Conservation (phyloP, 192 early-diverging fungal genomes). For the Rhizoclosmatium globosum region DNA sequence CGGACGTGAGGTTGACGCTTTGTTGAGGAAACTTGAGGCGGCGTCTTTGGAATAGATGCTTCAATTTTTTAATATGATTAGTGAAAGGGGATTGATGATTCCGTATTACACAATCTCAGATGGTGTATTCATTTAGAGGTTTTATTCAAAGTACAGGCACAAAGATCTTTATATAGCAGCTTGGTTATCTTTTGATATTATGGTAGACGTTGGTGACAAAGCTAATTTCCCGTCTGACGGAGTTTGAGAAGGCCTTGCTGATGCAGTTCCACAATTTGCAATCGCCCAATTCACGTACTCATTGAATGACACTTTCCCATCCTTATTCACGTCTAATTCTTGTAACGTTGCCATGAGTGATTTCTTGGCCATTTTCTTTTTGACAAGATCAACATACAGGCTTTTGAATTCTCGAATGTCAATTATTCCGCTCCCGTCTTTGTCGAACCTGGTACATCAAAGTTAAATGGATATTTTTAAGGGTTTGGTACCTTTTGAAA, state of each 20-base stretch:
- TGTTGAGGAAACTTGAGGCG: too few species aligned
- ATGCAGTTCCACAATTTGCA: neutral
- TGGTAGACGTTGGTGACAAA: neutral
- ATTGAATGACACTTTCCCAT: constrained; percentile 50
- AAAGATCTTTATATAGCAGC: too few species aligned
- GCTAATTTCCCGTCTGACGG: neutral
- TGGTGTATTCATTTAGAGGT: too few species aligned
- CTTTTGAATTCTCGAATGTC: constrained; percentile 49
- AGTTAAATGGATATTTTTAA: neutral
- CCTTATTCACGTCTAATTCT: constrained; percentile 48
- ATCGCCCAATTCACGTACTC: constrained; percentile 45
- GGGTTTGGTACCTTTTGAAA: constrained; percentile 40
- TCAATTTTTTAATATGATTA: too few species aligned
- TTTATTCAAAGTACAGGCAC: too few species aligned
- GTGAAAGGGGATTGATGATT: too few species aligned
- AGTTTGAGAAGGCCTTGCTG: neutral
- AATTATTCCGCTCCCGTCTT: constrained; percentile 44
- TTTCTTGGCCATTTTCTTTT: constrained; percentile 32
- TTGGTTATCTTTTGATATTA: too few species aligned
- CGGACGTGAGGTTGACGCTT: too few species aligned
- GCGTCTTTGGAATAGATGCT: too few species aligned
- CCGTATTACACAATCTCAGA: too few species aligned
- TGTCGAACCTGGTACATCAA: constrained; percentile 36
- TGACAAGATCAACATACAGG: constrained; percentile 49
- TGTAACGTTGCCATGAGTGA: constrained; percentile 41